Evolutionary conservation across 2,329 filamentous ascomycete species (phyloP).

Genomic region (Colletotrichum neosansevieriae): DNA sequence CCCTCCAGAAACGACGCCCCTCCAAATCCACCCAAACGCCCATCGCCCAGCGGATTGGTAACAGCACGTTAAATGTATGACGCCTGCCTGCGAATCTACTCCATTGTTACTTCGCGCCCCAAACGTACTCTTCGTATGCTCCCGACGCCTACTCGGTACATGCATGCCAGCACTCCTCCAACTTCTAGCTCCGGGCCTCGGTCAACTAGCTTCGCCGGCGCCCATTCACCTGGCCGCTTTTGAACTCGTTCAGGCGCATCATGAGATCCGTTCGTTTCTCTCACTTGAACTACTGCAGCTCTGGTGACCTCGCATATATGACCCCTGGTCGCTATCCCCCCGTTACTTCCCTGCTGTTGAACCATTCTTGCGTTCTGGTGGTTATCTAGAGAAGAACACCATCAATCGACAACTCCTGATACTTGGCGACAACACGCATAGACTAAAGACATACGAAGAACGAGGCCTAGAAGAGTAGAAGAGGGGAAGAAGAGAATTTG

Average conservation of each 20-base stretch:
- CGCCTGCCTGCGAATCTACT: constrained; percentile 34
- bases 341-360: constrained; percentile 4
- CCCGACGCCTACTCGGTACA: constrained; percentile 23
- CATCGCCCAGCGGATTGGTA: constrained; percentile 39
- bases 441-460: background rate
- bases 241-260: constrained; percentile 39
- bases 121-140: constrained; percentile 29
- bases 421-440: background rate
- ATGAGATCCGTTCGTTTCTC: constrained; percentile 39
- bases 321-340: constrained; percentile 35
- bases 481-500: background rate
- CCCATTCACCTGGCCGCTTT: constrained; percentile 37
- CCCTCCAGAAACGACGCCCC: constrained; percentile 33
- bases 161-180: constrained; percentile 28
- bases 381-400: background rate
- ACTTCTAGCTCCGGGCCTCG: constrained; percentile 39
- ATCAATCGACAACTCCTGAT: constrained; percentile 2
- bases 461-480: background rate
- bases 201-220: constrained; percentile 38
- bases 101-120: constrained; percentile 20
- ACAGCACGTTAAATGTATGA: constrained; percentile 41
- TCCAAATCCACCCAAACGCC: constrained; percentile 32
- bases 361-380: constrained; percentile 12
- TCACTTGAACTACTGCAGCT: constrained; percentile 37
- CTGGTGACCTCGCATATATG: constrained; percentile 41